Percentiles rank a stretch among this genome's conserved stretches.
Conservation (phyloP, 2,329 filamentous ascomycete genomes). For the Raffaelea albimanens region DNA sequence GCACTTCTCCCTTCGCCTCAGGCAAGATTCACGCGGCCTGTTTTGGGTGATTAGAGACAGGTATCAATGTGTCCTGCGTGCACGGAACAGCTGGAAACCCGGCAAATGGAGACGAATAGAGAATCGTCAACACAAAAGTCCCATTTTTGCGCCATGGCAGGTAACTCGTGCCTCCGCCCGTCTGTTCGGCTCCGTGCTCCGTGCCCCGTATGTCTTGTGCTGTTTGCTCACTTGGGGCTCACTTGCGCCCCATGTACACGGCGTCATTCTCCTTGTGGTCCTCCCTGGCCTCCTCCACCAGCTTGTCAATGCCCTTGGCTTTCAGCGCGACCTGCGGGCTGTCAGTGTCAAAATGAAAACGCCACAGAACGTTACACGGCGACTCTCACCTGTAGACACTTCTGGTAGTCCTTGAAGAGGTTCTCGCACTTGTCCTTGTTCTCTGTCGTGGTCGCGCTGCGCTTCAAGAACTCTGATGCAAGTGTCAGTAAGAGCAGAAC, state of each 20-base stretch:
- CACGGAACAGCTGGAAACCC: no score
- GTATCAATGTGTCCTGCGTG: no score
- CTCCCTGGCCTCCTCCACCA: slow-evolving; percentile 83
- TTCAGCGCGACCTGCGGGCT: slow-evolving; percentile 65
- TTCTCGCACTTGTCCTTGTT: slow-evolving; percentile 63
- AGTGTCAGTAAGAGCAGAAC: no score
- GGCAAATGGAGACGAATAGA: no score
- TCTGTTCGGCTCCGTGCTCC: no score
- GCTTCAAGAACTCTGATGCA: slow-evolving; percentile 77
- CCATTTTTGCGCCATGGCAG: background rate
- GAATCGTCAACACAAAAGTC: no score
- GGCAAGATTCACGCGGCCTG: no score
- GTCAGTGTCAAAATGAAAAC: background rate
- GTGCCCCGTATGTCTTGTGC: no score
- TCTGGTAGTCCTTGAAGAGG: slow-evolving; percentile 81
- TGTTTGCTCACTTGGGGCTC: slow-evolving; percentile 14
- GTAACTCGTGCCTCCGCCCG: no score
- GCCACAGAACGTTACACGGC: background rate
- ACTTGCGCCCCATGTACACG: slow-evolving; percentile 40
- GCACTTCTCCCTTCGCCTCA: no score
- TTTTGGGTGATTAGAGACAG: no score
- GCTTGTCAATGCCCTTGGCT: slow-evolving; percentile 81
- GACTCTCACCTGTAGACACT: slow-evolving; percentile 65
- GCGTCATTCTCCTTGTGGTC: slow-evolving; percentile 83
- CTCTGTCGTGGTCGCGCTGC: slow-evolving; percentile 65